Base-by-base conservation (phyloP, 225 moss, liverwort and hornwort genomes). In the Sphagnum tenellum region DNA sequence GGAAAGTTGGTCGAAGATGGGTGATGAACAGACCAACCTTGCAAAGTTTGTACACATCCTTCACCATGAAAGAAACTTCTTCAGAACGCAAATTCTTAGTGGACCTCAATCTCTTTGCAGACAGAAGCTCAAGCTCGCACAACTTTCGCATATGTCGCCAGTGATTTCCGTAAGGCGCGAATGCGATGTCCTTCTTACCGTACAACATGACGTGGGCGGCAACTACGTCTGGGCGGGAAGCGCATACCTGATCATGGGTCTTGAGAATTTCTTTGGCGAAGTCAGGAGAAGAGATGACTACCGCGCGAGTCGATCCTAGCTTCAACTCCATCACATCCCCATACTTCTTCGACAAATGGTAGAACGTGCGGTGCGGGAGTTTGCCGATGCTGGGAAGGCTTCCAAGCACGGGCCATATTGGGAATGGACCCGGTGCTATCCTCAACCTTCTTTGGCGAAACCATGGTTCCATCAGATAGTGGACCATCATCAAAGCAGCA, bases 321-420 rank as follows among this genome's bases (percentile, higher is more conserved):
- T 44, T 12, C 3, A 72, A 5, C 13, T 8, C 13, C 60, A 72
- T 49, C 12, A 72, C 29, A 7, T 48, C 44, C 9, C 72, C 72
- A 55, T 56, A 72, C 12, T 62, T 4, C 8, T 62, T 45, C 4
- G 66, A 12, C 7, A 67, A 9, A 44, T 57, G 5, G 4, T 8
- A 13, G 3, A 72, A n/a, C 4, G 53, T 13, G 6, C 9, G 55
- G 45, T 66, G 61, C 5, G 66, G 61, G 7, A 50, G 9, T 11
- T 55, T 49, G 4, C 60, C 6, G 8, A 66, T 10, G 6, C n/a
- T 55, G 2, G 14, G 67, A 6, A 67, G 14, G 7, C 44, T 53
- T 3, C 72, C 72, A 2, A 72, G 5, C 9, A 72, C 55, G 5
- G 72, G 72, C 67, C 72, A 67, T 44, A 56, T 29, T 13, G 63